phyloP scores from a whole-genome alignment of 169 alveolate genomes.

The Babesia caballi region DNA sequence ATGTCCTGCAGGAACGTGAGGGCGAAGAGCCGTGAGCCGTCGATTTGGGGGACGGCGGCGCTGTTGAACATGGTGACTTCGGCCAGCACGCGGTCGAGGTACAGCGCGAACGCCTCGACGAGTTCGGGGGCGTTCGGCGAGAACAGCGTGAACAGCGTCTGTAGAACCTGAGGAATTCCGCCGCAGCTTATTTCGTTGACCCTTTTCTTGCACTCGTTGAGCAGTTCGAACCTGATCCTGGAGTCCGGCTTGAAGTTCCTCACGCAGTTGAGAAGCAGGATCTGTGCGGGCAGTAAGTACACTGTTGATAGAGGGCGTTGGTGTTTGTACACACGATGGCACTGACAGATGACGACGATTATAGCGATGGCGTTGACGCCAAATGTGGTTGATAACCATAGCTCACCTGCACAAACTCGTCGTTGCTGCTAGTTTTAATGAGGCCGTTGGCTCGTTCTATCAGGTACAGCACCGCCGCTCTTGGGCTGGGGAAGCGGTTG shows the following conservation, averaged over 20 bases:
- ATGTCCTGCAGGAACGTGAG: constrained; percentile 36
- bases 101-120: constrained; percentile 23
- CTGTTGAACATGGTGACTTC: constrained; percentile 29
- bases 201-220: constrained; percentile 45
- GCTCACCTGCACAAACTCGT: constrained; percentile 58
- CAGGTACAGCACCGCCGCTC: constrained; percentile 36
- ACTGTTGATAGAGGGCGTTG: too few species aligned
- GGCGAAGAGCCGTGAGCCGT: neutral
- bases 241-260: constrained; percentile 35
- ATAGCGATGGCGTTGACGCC: neutral
- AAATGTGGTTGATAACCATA: neutral
- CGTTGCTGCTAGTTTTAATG: constrained; percentile 12
- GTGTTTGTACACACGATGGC: too few species aligned
- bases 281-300: neutral
- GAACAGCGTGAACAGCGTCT: constrained; percentile 32
- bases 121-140: constrained; percentile 48
- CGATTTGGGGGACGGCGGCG: constrained; percentile 3
- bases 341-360: too few species aligned
- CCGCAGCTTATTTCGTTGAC: constrained; percentile 34
- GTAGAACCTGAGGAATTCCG: constrained; percentile 51
- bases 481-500: constrained; percentile 28
- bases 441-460: constrained; percentile 24
- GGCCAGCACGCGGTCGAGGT: constrained; percentile 38
- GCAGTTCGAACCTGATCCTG: constrained; percentile 37
- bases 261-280: constrained; percentile 20